Evolutionary conservation across 2,329 filamentous ascomycete species (phyloP).

Genomic region (Coniosporium tulheliwenetii): DNA sequence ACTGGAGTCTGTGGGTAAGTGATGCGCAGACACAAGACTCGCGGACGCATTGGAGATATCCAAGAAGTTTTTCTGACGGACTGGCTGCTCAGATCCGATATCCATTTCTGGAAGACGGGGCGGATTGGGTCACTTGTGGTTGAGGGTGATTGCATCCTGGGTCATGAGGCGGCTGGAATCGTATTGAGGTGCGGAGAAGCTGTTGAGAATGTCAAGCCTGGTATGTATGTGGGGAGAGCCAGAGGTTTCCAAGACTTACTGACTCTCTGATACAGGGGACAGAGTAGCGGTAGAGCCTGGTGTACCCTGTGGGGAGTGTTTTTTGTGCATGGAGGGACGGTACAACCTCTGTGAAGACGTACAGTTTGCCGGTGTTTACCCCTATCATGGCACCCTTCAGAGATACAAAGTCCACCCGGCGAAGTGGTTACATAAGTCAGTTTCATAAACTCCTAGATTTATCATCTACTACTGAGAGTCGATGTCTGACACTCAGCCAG

Average conservation of each 20-base stretch:
- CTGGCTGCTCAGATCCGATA: constrained; percentile 26
- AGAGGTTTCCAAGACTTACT: no score
- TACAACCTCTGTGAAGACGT: constrained; percentile 51
- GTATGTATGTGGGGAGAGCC: constrained; percentile 8
- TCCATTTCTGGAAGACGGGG: constrained; percentile 53
- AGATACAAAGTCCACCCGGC: constrained; percentile 47
- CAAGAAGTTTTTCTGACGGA: no score
- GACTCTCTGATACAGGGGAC: constrained; percentile 29
- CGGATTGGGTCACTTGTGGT: constrained; percentile 47
- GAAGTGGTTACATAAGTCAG: constrained; percentile 19
- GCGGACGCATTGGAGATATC: no score
- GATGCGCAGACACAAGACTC: no score
- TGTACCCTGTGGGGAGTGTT: constrained; percentile 47
- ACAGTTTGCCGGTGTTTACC: constrained; percentile 45
- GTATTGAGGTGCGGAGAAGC: constrained; percentile 41
- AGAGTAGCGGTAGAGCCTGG: constrained; percentile 52
- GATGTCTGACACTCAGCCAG: constrained; percentile 3
- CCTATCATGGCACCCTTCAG: constrained; percentile 42
- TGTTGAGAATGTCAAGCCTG: constrained; percentile 32
- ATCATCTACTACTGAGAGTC: no score
- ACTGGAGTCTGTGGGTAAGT: constrained; percentile 47
- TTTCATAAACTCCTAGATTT: no score
- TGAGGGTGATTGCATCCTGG: constrained; percentile 47
- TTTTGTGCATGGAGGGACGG: constrained; percentile 41
- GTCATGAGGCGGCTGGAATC: constrained; percentile 48